These are phyloP conservation scores for Carex cristatella DNA, from an alignment of 176 grass and related monocot species.

Conservation along the genomic window DNA sequence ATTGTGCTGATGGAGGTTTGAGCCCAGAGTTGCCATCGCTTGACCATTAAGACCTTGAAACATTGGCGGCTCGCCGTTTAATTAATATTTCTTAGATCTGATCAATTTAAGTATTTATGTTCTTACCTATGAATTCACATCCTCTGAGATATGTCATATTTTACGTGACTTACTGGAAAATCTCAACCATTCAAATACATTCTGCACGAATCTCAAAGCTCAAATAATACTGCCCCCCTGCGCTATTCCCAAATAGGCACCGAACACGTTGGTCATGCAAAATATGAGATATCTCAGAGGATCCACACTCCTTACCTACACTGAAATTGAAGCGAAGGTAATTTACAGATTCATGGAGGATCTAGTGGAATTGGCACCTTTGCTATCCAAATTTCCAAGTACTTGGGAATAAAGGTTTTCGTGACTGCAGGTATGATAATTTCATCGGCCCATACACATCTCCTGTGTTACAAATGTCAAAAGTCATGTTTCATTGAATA, in stretches of 20 bases:
- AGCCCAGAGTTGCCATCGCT: neutral
- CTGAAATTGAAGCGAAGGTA: neutral
- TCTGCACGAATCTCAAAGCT: too few relatives aligned
- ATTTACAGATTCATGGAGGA: constrained; percentile 77
- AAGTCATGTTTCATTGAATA: neutral
- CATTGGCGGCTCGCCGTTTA: neutral
- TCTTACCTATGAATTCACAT: neutral
- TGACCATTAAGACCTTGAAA: neutral
- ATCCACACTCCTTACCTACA: neutral
- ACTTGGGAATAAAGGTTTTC: constrained; percentile 76
- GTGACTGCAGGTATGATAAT: constrained; percentile 58
- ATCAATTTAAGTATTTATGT: neutral
- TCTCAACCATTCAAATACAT: too few relatives aligned
- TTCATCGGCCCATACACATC: neutral
- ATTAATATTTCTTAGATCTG: neutral
- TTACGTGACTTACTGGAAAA: too few relatives aligned
- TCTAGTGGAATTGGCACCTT: constrained; percentile 96
- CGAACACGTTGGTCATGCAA: too few relatives aligned
- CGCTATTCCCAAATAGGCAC: too few relatives aligned
- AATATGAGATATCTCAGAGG: too few relatives aligned
- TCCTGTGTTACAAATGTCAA: neutral
- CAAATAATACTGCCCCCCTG: too few relatives aligned
- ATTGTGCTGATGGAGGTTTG: neutral
- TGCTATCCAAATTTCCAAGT: constrained; percentile 70
- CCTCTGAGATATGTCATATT: too few relatives aligned